Conservation (phyloP, 495 filamentous ascomycete genomes). For the Talaromyces proteolyticus region DNA sequence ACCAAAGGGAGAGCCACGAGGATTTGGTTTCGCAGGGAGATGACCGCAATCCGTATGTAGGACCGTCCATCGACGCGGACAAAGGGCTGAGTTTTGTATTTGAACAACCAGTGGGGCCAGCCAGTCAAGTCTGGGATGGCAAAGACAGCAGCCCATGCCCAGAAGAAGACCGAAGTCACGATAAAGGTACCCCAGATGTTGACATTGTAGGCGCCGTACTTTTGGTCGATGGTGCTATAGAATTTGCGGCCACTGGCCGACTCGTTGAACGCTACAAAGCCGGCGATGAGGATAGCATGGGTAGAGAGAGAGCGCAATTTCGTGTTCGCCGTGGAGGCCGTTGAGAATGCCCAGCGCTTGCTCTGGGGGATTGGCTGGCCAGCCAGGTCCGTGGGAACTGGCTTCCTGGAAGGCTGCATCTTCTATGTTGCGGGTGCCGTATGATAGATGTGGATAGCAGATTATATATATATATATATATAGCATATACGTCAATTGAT, state of each 20-base stretch:
- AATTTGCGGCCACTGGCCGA: neutral
- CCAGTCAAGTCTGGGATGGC: neutral
- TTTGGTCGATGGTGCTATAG: neutral
- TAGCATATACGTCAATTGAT: no score
- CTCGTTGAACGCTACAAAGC: neutral
- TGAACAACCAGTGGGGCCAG: neutral
- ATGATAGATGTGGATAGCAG: no score
- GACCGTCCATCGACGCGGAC: neutral
- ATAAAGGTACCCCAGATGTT: neutral
- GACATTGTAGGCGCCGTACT: neutral
- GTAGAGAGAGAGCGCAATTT: neutral
- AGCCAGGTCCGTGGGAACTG: slow-evolving; percentile 5
- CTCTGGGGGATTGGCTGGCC: slow-evolving; percentile 6
- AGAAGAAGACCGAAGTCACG: neutral
- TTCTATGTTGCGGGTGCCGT: no score
- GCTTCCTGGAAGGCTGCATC: neutral
- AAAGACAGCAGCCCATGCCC: neutral
- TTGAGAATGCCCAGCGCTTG: neutral
- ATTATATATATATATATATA: no score
- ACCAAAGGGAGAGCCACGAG: neutral
- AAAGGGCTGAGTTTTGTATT: neutral
- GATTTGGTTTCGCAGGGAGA: neutral
- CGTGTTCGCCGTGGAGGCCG: neutral
- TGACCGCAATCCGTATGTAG: neutral
- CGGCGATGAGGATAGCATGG: neutral